These are phyloP conservation scores for Kernera saxatilis DNA, from an alignment of 345 rosid genomes.

Conservation along the genomic window DNA sequence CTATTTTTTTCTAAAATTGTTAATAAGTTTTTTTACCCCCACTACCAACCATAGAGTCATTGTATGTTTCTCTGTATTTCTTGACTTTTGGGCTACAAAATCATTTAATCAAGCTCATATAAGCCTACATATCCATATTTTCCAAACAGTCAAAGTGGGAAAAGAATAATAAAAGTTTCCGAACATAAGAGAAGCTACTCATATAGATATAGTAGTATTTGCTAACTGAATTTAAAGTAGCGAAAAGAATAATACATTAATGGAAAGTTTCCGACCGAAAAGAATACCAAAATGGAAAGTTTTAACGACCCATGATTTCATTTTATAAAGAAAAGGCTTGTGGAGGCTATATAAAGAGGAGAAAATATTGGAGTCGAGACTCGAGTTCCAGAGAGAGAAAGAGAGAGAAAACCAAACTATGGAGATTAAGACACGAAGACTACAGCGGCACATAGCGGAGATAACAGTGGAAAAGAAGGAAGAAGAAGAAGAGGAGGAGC, in stretches of 20 bases:
- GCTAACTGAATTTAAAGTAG: background rate
- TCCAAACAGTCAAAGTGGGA: background rate
- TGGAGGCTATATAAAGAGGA: too few species aligned
- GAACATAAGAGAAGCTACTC: background rate
- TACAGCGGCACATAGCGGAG: background rate
- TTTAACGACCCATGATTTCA: background rate
- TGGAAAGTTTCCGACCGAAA: background rate
- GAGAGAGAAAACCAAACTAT: background rate
- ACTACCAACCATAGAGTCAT: background rate
- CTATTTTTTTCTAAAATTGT: too few species aligned
- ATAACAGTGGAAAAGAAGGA: background rate
- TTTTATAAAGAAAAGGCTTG: too few species aligned
- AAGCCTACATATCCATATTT: background rate
- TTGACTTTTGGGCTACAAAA: background rate
- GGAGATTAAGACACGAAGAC: background rate
- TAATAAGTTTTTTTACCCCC: background rate
- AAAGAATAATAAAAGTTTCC: background rate
- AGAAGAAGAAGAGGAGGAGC: slow-evolving; percentile 24
- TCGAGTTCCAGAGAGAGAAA: too few species aligned
- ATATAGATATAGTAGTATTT: background rate
- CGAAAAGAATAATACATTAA: too few species aligned
- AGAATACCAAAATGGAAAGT: background rate
- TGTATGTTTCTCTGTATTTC: background rate
- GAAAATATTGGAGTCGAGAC: too few species aligned
- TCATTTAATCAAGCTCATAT: background rate